Base-by-base conservation (phyloP, 768 basidiomycete species). In the Coprinopsis sp. region DNA sequence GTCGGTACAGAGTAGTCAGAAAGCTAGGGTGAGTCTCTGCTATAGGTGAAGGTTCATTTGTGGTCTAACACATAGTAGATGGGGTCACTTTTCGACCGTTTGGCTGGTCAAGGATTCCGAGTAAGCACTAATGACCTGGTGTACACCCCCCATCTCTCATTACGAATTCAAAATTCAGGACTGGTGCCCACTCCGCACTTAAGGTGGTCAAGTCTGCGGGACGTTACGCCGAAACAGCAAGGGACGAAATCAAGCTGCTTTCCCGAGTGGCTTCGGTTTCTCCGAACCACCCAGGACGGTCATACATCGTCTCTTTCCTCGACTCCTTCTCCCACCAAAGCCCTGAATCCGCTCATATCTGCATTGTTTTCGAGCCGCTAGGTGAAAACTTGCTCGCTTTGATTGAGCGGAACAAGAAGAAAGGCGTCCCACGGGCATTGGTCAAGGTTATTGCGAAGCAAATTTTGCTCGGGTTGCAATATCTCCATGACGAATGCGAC, bases 11-110 rank as follows among this genome's bases (percentile, higher is more conserved):
- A 18, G 82, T 96, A 46, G 74, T 94, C 27, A 73, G 95, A 52
- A 99, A 99, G 66, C 76, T 99, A 24, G 95, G 95, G 80, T 89
- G 70, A 63, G 49, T 47, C 42, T 51, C 37, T 29, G 24, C 25
- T 48, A 24, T 33, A 44, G 24, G 39, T 30, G 42, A 45, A 18
- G 51, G 41, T 31, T 60, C 53, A 60, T 60, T 52, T 51, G 58
- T 58, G 62, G 51, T 50, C 63, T 46, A 47, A 59, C 51, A 51
- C 40, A 46, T 44, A 46, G 51, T 51, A 90, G 87, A 47, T 95
- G 92, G 92, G 92, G 92, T 30, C 91, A 94, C 68, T 95, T 95
- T 63, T 92, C 89, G 2, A 94, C 92, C 13, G 92, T 93, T 21
- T 93, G 91, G 91, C 82, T 92, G 27, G 87, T 88, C 16, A 83